Base-by-base conservation (phyloP, 2,329 filamentous ascomycete genomes). In the Claviceps sp. region DNA sequence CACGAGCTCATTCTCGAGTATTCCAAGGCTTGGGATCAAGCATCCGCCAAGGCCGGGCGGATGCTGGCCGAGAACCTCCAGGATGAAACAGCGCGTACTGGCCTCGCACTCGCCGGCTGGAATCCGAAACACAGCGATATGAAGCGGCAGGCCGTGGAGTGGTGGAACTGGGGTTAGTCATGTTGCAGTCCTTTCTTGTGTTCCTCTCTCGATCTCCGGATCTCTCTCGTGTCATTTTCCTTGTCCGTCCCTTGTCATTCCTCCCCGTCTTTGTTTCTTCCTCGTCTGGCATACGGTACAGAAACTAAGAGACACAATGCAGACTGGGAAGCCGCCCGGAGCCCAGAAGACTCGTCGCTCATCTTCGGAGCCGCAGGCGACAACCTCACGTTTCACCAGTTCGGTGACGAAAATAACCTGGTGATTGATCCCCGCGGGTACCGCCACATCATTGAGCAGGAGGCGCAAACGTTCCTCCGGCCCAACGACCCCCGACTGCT, bases 311-410 rank as follows among this genome's bases (percentile, higher is more conserved):
- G 7, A 36, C 22, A 5, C 34, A 20, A 43, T 18, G 2, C 30
- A 60, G 59, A 84, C 54, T 85, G 74, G 67, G 82, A 85, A 57
- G 72, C 73, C 43, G 72, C 77, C 1, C 76, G 52, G 54, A 64
- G 73, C 0, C 82, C 82, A 0, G 79, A 83, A 49, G 66, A 77
- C 47, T 75, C 72, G 20, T 76, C 75, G 0, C 67, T 78, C 26
- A 65, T 78, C 18, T 84, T 77, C 53, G 77, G 77, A 0, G 67
- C 74, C 14, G 72, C 77, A 0, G 74, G 70, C 2, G 72, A 77
- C 45, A 85, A 85, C 59, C 65, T 79, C 8, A 82, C 79, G 0
- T 84, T 80, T 57, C 75, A 81, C 54, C 75, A 81, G 53, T 85
- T 74, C 63, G 74, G 74, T n/a, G 73, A 80, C 16, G 73, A 73